A percentile compares a stretch with the other conserved stretches of the same genome.
phyloP scores from a whole-genome alignment of 805 yeast species.

The Nakazawaea wickerhamii region DNA sequence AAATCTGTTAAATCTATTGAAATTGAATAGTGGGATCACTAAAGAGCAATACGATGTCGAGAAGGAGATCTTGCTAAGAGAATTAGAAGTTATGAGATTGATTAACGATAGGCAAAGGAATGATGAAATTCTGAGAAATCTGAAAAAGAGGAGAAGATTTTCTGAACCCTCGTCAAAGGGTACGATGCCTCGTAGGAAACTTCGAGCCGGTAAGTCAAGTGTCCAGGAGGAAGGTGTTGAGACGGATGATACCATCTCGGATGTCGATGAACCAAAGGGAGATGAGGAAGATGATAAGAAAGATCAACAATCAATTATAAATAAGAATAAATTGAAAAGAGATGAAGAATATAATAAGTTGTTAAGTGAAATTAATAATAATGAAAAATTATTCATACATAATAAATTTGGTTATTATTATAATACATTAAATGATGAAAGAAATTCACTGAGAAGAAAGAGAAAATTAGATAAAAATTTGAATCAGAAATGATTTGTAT shows the following conservation, averaged over 20 bases:
- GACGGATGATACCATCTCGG: slow-evolving; percentile 10
- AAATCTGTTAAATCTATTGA: slow-evolving; percentile 7
- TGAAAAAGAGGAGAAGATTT: neutral
- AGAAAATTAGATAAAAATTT: neutral
- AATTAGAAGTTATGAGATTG: slow-evolving; percentile 4
- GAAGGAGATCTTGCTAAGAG: slow-evolving; percentile 7
- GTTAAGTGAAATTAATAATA: slow-evolving; percentile 8
- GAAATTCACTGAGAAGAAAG: neutral
- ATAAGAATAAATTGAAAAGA: neutral
- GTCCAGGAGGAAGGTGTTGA: slow-evolving; percentile 4
- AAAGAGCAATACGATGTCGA: slow-evolving; percentile 10
- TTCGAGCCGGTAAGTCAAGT: neutral
- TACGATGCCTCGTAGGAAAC: neutral
- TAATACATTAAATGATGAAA: slow-evolving; percentile 11
- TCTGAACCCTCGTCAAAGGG: slow-evolving; percentile 2
- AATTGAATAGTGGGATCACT: slow-evolving; percentile 4
- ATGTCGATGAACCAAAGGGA: slow-evolving; percentile 1
- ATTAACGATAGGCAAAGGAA: slow-evolving; percentile 2
- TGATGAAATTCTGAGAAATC: neutral
- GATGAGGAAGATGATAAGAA: neutral
- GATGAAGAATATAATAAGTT: slow-evolving; percentile 9
- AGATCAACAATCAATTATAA: neutral
- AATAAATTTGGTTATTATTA: slow-evolving; percentile 13
- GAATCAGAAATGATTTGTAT: neutral
- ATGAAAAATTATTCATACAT: slow-evolving; percentile 9